Conservation (phyloP, 495 filamentous ascomycete species). For the Hypoxylon subgilvum region DNA sequence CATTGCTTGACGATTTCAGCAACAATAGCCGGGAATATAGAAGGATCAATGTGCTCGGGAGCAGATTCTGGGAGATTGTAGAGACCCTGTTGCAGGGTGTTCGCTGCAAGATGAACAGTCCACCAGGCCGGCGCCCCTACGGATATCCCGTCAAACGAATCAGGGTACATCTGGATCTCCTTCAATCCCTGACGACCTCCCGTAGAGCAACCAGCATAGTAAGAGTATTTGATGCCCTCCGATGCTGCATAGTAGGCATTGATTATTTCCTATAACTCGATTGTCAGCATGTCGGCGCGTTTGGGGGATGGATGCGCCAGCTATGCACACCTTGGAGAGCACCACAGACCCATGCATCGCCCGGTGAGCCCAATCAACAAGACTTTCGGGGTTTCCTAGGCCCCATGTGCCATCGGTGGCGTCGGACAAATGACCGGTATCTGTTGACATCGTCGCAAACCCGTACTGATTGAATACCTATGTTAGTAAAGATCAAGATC, state of each 20-base stretch:
- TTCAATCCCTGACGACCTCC: constrained; percentile 64
- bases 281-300: not conserved
- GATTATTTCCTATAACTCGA: constrained; percentile 38
- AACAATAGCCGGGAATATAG: constrained; percentile 59
- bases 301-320: not conserved
- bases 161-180: constrained; percentile 57
- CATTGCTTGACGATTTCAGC: constrained; percentile 69
- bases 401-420: constrained; percentile 54
- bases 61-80: constrained; percentile 48
- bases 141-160: constrained; percentile 69
- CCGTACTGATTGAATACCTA: constrained; percentile 43
- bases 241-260: constrained; percentile 51
- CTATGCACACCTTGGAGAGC: constrained; percentile 43
- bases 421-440: constrained; percentile 59
- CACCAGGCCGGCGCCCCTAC: constrained; percentile 45
- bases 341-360: constrained; percentile 59
- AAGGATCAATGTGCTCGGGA: constrained; percentile 57
- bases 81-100: constrained; percentile 47
- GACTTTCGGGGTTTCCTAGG: constrained; percentile 46
- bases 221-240: constrained; percentile 50
- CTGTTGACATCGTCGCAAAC: constrained; percentile 61
- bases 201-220: constrained; percentile 63
- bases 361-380: constrained; percentile 56
- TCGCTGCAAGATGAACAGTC: constrained; percentile 55
- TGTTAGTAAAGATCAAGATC: not conserved